A percentile compares a stretch with the other conserved stretches of the same genome.
These are phyloP conservation scores for Arctostaphylos glauca DNA, from an alignment of 148 eudicot species.

Conservation along the genomic window DNA sequence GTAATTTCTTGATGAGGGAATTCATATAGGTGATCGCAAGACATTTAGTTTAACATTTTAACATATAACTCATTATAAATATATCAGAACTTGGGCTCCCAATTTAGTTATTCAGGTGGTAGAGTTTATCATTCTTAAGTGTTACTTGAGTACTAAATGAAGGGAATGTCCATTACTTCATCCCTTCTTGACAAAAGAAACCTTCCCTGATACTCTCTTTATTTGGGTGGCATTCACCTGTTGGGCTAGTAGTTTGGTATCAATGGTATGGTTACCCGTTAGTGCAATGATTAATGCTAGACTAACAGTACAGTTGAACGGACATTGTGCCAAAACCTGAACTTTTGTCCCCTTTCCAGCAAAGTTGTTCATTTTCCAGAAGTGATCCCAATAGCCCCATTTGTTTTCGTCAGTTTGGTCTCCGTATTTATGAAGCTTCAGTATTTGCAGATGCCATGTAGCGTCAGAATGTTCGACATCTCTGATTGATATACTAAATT, in stretches of 20 bases:
- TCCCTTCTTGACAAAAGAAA: neutral
- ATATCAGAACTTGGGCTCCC: neutral
- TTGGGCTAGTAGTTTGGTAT: neutral
- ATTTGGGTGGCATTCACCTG: neutral
- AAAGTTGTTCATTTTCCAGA: neutral
- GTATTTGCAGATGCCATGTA: neutral
- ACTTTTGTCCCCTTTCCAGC: neutral
- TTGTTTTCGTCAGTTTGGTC: neutral
- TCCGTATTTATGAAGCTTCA: neutral
- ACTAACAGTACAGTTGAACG: neutral
- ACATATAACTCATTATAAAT: neutral
- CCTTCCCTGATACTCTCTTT: neutral
- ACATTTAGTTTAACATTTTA: neutral
- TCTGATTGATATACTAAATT: neutral
- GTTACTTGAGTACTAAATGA: neutral
- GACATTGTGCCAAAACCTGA: neutral
- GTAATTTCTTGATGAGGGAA: neutral
- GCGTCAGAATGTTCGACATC: neutral
- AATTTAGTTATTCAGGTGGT: neutral
- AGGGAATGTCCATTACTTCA: neutral
- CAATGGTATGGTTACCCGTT: neutral
- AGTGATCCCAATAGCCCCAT: neutral
- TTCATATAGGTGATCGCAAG: neutral
- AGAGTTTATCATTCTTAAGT: neutral
- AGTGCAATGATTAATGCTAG: neutral